phyloP scores from a whole-genome alignment of 345 rosid species.

The Physaria fendleri region DNA sequence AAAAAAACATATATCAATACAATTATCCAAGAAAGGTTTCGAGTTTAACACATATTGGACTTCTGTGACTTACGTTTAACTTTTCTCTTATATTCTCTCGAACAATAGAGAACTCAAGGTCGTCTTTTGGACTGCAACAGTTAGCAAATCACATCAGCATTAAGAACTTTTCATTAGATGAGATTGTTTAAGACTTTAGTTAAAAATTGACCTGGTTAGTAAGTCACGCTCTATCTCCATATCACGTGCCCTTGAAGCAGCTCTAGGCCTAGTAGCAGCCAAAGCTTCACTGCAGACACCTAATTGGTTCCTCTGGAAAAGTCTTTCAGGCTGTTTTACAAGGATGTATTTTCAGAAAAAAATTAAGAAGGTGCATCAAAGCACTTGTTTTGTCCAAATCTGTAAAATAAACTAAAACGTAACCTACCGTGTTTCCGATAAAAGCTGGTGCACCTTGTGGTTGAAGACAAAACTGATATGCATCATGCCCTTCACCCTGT shows the following conservation, averaged over 20 bases:
- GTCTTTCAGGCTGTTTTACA: conserved; percentile 94
- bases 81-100: conserved; percentile 76
- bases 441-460: conserved; percentile 89
- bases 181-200: not conserved
- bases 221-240: conserved; percentile 79
- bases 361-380: not conserved
- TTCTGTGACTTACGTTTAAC: conserved; percentile 71
- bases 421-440: conserved; percentile 88
- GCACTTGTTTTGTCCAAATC: not conserved
- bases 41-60: conserved; percentile 1
- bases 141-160: conserved; percentile 9
- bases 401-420: not conserved
- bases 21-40: not conserved
- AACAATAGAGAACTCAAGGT: conserved; percentile 85
- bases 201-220: conserved; percentile 53
- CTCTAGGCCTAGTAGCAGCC: conserved; percentile 93
- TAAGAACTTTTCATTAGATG: not conserved
- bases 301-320: conserved; percentile 70
- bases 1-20: not conserved
- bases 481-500: conserved; percentile 74
- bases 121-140: conserved; percentile 69
- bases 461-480: conserved; percentile 89
- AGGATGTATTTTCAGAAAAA: conserved; percentile 23
- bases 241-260: conserved; percentile 56
- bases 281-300: conserved; percentile 80